phyloP scores from a whole-genome alignment of 169 alveolate species.

The Condylostoma magnum region DNA sequence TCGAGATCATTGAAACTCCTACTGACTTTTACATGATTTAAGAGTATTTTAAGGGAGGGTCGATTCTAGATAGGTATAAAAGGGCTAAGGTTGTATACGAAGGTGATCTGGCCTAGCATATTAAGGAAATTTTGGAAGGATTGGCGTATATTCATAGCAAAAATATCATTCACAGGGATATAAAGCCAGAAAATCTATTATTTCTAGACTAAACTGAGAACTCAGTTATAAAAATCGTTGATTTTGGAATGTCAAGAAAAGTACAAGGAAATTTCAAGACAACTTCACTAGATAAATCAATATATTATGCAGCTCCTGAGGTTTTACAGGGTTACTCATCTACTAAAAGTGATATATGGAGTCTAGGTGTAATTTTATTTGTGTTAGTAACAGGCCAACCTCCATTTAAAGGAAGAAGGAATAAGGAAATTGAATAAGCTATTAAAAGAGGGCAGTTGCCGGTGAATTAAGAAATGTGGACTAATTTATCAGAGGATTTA shows the following conservation, averaged over 20 bases:
- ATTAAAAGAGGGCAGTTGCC: not conserved
- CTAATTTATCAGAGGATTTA: not conserved
- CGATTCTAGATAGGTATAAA: conserved; percentile 71
- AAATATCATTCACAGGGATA: conserved; percentile 87
- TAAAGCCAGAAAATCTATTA: conserved; percentile 90
- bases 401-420: conserved; percentile 39
- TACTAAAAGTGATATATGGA: conserved; percentile 66
- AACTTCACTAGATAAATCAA: not conserved
- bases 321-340: conserved; percentile 30
- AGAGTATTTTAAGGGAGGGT: conserved; percentile 80
- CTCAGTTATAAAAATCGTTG: not conserved
- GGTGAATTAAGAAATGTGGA: not conserved
- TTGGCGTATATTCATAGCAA: conserved; percentile 79
- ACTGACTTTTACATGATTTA: conserved; percentile 70
- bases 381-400: conserved; percentile 48
- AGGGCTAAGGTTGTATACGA: conserved; percentile 55
- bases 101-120: conserved; percentile 34
- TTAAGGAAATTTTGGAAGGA: conserved; percentile 49
- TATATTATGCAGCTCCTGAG: conserved; percentile 17
- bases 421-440: not conserved
- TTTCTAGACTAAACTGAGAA: conserved; percentile 49
- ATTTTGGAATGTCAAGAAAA: not conserved
- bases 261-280: not conserved
- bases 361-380: conserved; percentile 61
- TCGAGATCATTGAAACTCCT: conserved; percentile 61